Evolutionary conservation across 148 eudicot species (phyloP), one percentile per base, ranked within the genome.

Genomic region (Euryodendron excelsum): DNA sequence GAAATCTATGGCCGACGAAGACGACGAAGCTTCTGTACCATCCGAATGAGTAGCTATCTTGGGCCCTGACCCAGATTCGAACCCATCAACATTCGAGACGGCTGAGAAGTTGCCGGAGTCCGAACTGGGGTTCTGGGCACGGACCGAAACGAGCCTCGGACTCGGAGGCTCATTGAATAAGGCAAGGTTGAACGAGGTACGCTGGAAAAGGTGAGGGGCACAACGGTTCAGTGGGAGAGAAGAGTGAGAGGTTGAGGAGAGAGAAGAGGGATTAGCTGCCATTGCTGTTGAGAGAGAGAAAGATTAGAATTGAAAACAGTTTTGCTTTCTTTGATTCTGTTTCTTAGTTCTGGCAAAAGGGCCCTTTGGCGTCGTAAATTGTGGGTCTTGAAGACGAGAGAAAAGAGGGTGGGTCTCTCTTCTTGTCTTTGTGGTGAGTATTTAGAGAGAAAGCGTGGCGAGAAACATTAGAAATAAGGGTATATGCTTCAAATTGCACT

Each of bases 1-100:
- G 72, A 94, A 94, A 88, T 94, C 95, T 82, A 94, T 92, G 68
- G 90, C 88, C 20, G 88, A 86, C 3, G 92, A 86, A 25, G 92
- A 77, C 17, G 91, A 72, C 63, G 90, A 84, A 14, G 89, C 34
- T 41, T 82, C 73, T 6, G 73, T 25, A n/a, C 34, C 37, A 68
- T 80, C 79, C 15, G 56, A 64, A 23, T 53, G 69, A 45, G 58
- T 5, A 31, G 83, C 45, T 23, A 21, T 74, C 53, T 56, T 80
- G 48, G 87, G 28, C 23, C 34, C 23, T 1, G 47, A 55, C 31
- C 77, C 67, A 3, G 77, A 74, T 67, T 74, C 85, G n/a, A 75
- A 70, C 44, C 79, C 82, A 45, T 80, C 74, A 1, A 60, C 62
- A 12, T 48, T 39, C 0, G 76, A 75, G 50, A 44, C 77, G 39